Evolutionary conservation across 2,329 filamentous ascomycete genomes (phyloP).

Genomic region (Curvularia lunata): DNA sequence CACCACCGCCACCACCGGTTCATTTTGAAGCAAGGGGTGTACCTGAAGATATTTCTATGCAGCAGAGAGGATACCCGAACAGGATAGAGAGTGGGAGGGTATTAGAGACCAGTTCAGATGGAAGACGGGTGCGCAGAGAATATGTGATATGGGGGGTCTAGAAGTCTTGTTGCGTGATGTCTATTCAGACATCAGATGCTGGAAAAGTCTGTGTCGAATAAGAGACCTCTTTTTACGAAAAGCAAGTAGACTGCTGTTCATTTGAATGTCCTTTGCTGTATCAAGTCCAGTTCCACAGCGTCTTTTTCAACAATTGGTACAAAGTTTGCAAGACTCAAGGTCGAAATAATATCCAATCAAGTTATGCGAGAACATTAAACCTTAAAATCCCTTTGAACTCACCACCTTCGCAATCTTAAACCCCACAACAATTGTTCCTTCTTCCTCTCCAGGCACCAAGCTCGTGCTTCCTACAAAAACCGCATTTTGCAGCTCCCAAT

Average conservation of each 20-base stretch:
- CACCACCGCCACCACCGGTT: background rate
- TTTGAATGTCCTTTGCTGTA: too few species aligned
- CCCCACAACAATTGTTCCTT: background rate
- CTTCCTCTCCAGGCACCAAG: slow-evolving; percentile 2
- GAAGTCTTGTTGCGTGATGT: background rate
- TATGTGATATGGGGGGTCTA: slow-evolving; percentile 3
- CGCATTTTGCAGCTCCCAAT: slow-evolving; percentile 7
- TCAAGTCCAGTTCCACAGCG: background rate
- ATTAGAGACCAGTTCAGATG: slow-evolving; percentile 6
- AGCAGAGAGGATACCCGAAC: background rate
- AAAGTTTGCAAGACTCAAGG: background rate
- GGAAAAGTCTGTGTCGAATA: too few species aligned
- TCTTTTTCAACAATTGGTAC: background rate
- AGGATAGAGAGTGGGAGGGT: background rate
- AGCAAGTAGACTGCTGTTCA: too few species aligned
- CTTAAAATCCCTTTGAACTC: background rate
- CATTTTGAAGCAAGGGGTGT: too few species aligned
- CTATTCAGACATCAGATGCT: too few species aligned
- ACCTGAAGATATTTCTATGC: too few species aligned
- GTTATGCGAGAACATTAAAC: background rate
- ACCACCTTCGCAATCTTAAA: background rate
- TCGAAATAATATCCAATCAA: background rate
- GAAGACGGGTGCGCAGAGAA: slow-evolving; percentile 10
- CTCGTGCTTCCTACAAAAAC: slow-evolving; percentile 11
- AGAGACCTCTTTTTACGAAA: too few species aligned